Evolutionary conservation across 139 green algal species (phyloP), one percentile per base, ranked within the genome.

Genomic region (Astrephomene gubernaculifera): DNA sequence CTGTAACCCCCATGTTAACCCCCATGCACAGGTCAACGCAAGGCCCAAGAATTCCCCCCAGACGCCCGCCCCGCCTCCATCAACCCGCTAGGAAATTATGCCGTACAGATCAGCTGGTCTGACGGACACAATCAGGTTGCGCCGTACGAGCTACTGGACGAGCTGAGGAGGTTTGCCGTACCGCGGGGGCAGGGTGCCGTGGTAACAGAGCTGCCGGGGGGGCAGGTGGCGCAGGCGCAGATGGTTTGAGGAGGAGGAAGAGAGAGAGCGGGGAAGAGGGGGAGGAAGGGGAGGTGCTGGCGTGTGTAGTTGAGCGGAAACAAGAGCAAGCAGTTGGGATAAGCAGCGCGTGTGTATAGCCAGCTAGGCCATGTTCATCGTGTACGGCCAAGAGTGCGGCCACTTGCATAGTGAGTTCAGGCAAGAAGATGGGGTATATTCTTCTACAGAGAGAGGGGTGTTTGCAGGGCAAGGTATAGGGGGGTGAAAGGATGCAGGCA

Each of bases 61-160:
- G 92, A 94, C 81, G 91, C 98, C 8, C 79, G 85, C 71, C 96
- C 96, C 0, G 49, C 92, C 29, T 60, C 75, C 17, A 88, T 99
- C 39, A 86, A 90, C 44, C 92, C 94, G 3, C 81, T 99, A 21
- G 97, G 97, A 43, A 99, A 99, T 92, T 99, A 99, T 82, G 97
- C 97, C 4, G 95, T 98, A 57, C 93, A 95, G 90, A 97, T 98
- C 81, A 85, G 71, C 4, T 98, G 96, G 95, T 63, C 95, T 78
- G 96, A 98, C 54, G 94, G 95, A 35, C 97, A 98, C 92, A 97
- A 96, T 83, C 95, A 97, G 92, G 93, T 98, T 70, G 54, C 63
- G 29, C 76, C 88, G 43, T 90, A 87, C 53, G 88, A 92, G 81
- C 67, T 90, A 45, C 81, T 92, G 45, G 85, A 89, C 36, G 71